Conservation (phyloP, 345 rosid genomes). For the Theobroma cacao region DNA sequence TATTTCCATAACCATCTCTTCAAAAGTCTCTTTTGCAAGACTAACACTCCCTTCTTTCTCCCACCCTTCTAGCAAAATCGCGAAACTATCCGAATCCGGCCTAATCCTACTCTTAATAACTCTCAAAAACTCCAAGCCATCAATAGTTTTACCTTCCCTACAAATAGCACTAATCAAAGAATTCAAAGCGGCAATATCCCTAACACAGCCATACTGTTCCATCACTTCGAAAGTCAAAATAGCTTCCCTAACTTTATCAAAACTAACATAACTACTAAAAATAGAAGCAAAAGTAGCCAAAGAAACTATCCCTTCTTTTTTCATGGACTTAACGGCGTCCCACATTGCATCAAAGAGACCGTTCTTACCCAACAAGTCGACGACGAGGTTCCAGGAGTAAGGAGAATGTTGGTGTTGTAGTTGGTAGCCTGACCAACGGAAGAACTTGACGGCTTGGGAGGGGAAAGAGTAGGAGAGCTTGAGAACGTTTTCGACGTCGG, state of each 20-base stretch:
- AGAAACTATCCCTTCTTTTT: conserved; percentile 38
- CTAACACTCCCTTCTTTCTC: conserved; percentile 48
- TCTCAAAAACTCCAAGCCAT: conserved; percentile 39
- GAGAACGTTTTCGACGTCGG: conserved; percentile 54
- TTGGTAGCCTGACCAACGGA: conserved; percentile 58
- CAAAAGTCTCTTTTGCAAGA: conserved; percentile 32
- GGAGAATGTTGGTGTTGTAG: conserved; percentile 50
- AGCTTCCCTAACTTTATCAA: conserved; percentile 38
- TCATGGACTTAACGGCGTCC: conserved; percentile 66
- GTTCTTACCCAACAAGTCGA: conserved; percentile 61
- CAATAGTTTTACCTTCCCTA: conserved; percentile 42
- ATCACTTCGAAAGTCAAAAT: conserved; percentile 51
- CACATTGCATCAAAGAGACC: conserved; percentile 62
- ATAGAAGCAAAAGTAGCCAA: conserved; percentile 64
- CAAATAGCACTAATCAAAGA: conserved; percentile 65
- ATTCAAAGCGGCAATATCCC: conserved; percentile 49
- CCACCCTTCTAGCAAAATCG: conserved; percentile 62
- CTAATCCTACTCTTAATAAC: conserved; percentile 33
- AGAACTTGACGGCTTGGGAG: conserved; percentile 55
- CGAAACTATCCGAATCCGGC: conserved; percentile 52
- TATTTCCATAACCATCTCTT: conserved; percentile 43
- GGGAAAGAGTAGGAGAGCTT: conserved; percentile 55
- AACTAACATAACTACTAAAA: conserved; percentile 51
- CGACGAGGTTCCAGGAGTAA: conserved; percentile 68
- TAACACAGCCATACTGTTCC: conserved; percentile 43